Conservation (phyloP, 331 rosid species). For the Cydonia oblonga region DNA sequence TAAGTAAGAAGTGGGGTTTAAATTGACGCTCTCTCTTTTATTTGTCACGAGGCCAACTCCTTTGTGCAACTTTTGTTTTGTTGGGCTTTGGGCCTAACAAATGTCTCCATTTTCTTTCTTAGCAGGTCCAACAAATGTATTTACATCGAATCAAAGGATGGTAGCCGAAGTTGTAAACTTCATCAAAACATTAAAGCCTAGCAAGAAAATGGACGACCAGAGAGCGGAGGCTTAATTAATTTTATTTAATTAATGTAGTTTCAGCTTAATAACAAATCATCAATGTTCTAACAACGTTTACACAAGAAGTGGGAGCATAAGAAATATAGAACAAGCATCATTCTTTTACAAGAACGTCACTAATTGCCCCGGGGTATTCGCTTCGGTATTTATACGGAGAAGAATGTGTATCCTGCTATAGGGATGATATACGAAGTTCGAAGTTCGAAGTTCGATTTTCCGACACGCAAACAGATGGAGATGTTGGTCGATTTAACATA, state of each 20-base stretch:
- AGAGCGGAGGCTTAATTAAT: constrained; percentile 1
- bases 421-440: constrained; percentile 20
- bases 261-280: constrained; percentile 25
- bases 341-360: constrained; percentile 36
- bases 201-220: background rate
- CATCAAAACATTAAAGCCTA: too few species aligned
- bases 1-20: too few species aligned
- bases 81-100: background rate
- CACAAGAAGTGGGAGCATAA: constrained; percentile 23
- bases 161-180: background rate
- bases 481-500: constrained; percentile 27
- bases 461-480: constrained; percentile 33
- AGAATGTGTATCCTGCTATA: constrained; percentile 21
- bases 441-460: constrained; percentile 29
- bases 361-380: constrained; percentile 8
- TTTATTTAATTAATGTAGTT: constrained; percentile 17
- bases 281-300: constrained; percentile 21
- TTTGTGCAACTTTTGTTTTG: background rate
- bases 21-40: too few species aligned
- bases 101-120: background rate
- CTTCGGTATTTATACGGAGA: constrained; percentile 21
- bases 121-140: background rate
- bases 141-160: background rate
- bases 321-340: constrained; percentile 28
- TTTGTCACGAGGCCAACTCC: background rate